Evolutionary conservation across 2,329 filamentous ascomycete genomes (phyloP).

Genomic region (Diaporthe vexans): DNA sequence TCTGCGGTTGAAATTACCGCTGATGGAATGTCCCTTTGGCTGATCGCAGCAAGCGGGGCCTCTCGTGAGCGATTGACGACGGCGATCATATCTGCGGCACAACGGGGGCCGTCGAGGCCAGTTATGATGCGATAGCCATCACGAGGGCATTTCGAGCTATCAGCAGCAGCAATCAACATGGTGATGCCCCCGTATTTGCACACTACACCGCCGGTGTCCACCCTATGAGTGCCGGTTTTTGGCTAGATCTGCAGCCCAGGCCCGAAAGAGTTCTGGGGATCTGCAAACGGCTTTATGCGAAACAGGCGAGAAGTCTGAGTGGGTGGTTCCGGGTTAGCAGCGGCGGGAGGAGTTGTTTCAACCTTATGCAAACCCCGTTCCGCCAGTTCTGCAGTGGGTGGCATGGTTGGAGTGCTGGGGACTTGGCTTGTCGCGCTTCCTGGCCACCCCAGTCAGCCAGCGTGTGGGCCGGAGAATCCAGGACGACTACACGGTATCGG

Average conservation of each 20-base stretch:
- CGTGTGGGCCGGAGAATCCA: slow-evolving; percentile 27
- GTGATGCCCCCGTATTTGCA: not conserved
- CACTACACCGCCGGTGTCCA: slow-evolving; percentile 28
- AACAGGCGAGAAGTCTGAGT: slow-evolving; percentile 38
- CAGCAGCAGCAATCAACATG: not conserved
- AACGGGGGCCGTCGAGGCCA: not conserved
- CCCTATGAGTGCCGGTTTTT: not conserved
- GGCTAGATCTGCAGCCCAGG: slow-evolving; percentile 27
- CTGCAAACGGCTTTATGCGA: slow-evolving; percentile 38
- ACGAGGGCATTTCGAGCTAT: slow-evolving; percentile 9
- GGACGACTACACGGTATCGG: not conserved
- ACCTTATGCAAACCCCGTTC: slow-evolving; percentile 30
- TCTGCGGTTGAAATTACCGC: not conserved
- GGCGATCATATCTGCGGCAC: not conserved
- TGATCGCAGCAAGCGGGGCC: not conserved
- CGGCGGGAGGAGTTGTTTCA: slow-evolving; percentile 38
- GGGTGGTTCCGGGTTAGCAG: slow-evolving; percentile 26
- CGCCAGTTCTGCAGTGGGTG: slow-evolving; percentile 20
- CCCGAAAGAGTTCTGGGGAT: slow-evolving; percentile 32
- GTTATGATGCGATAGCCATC: not conserved
- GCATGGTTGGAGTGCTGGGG: slow-evolving; percentile 7
- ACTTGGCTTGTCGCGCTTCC: slow-evolving; percentile 14
- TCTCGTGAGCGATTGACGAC: not conserved
- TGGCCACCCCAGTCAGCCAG: slow-evolving; percentile 4
- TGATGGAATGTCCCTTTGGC: not conserved